Evolutionary conservation across 1,284 basidiomycete species (phyloP), one percentile per base, ranked within the genome.

Genomic region (Trichosporon sp.): DNA sequence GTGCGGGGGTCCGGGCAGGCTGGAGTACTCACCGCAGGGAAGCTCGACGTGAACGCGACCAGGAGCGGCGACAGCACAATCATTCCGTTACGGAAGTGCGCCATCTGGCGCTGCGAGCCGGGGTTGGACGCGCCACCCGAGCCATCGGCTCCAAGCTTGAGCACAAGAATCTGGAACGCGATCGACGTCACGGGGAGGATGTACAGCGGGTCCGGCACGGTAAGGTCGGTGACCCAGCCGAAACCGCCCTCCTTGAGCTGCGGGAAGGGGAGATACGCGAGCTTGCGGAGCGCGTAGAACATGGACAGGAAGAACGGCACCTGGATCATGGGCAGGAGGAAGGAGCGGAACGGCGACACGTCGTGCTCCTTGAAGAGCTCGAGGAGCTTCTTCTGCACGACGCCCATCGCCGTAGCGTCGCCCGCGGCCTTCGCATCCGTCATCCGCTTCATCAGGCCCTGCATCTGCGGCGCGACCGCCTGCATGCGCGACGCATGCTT

Each of bases 221-320:
- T 93, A 70, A 99, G 82, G 81, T 98, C 91, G 0, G 88, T 88
- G 42, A 96, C 83, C 86, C 90, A 90, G 56, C 83, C 85, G 18
- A 95, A 83, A 0, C 95, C 95, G 70, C 93, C 95, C 72, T 88
- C 84, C 74, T 88, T 87, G 75, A 98, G 83, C 80, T 91, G 91
- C 58, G 87, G 85, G 32, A 96, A 78, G 0, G 91, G 92, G 27
- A 89, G 81, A 63, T 86, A 85, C 69, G 90, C 91, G 84, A 98
- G 87, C 44, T 84, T 85, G 79, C 89, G 88, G 62, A 98, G 81
- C 15, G 89, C 93, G 74, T 95, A 90, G 87, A 98, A 99, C 84
- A 94, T 86, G 31, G 90, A 89, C 63, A 98, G 84, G 72, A 92
- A 91, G 62, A 95, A 85, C 0, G 93, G 89, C 53, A 94, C 83